phyloP scores from a whole-genome alignment of 441 rosid species.

The Adansonia grandidieri region DNA sequence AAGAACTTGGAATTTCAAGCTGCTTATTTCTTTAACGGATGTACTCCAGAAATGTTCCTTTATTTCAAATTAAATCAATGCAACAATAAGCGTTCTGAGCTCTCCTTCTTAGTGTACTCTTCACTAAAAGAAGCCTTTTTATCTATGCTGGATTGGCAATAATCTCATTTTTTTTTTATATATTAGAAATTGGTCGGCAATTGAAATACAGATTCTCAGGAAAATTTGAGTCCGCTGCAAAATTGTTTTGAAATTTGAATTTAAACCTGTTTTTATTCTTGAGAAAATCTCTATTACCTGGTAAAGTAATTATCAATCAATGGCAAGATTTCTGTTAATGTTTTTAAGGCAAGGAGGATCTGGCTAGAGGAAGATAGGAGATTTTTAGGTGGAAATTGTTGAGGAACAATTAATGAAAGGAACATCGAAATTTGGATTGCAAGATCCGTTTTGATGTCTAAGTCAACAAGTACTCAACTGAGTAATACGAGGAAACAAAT shows the following conservation, averaged over 20 bases:
- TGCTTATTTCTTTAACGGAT: not conserved
- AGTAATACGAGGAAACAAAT: too few species aligned
- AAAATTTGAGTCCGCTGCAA: not conserved
- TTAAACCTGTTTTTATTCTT: not conserved
- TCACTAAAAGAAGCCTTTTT: conserved; percentile 9
- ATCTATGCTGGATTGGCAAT: not conserved
- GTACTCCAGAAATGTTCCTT: not conserved
- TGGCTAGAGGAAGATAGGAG: too few species aligned
- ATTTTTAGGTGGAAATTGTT: too few species aligned
- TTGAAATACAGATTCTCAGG: not conserved
- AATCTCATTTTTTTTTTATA: not conserved
- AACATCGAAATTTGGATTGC: too few species aligned
- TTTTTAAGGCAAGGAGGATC: too few species aligned
- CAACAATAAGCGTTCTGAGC: not conserved
- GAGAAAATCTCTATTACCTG: not conserved
- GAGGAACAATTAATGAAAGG: too few species aligned
- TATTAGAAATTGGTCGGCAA: not conserved
- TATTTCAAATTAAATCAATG: conserved; percentile 15
- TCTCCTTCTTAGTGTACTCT: not conserved
- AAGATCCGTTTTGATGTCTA: too few species aligned
- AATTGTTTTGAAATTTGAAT: not conserved
- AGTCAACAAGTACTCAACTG: too few species aligned
- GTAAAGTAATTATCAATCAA: too few species aligned
- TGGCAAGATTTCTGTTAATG: too few species aligned
- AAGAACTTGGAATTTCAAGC: not conserved